Evolutionary conservation across 179 eudicot genomes (phyloP), one percentile per base, ranked within the genome.

Genomic region (Camellia oleifera): DNA sequence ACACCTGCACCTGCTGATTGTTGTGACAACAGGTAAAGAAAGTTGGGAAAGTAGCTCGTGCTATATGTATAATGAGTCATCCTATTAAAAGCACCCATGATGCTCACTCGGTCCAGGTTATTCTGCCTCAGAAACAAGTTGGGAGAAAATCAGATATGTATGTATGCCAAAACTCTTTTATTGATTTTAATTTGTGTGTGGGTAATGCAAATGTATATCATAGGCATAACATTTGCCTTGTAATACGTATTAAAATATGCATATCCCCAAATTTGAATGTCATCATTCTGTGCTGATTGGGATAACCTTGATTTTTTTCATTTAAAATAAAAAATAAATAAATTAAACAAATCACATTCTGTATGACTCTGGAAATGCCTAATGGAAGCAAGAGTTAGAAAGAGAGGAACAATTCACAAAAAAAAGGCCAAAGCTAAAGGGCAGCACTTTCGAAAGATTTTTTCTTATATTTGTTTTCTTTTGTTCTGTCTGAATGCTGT

Each of bases 41-140:
- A 63, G 83, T 85, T 62, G 85, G 87, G 50, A 85, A 85, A 85
- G 87, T 85, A 52, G 87, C 87, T 42, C 78, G 87, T 79, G 87
- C 87, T 56, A 85, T 85, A 64, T 80, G 83, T 48, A 80, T 85
- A 44, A 80, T 85, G 85, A 82, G 83, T 63, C 87, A 85, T 69
- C 83, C 87, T 17, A 80, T 85, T 23, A 85, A 83, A 73, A 75
- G 68, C 65, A 85, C 88, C 54, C 75, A 78, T 45, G 88, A 85
- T 74, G 79, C 88, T 77, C 85, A 82, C 65, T 85, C 88, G 20
- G 85, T 78, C 46, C 88, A 85, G 78, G 74, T 85, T 77, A 85
- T 85, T 80, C 74, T 85, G 17, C 88, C 88, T n/a, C 88, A 85
- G 79, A 80, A 82, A 65, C 88, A 85, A 73, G 65, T 85, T 57